Base-by-base conservation (phyloP, 495 filamentous ascomycete genomes). In the Staphylotrichum tortipilum region DNA sequence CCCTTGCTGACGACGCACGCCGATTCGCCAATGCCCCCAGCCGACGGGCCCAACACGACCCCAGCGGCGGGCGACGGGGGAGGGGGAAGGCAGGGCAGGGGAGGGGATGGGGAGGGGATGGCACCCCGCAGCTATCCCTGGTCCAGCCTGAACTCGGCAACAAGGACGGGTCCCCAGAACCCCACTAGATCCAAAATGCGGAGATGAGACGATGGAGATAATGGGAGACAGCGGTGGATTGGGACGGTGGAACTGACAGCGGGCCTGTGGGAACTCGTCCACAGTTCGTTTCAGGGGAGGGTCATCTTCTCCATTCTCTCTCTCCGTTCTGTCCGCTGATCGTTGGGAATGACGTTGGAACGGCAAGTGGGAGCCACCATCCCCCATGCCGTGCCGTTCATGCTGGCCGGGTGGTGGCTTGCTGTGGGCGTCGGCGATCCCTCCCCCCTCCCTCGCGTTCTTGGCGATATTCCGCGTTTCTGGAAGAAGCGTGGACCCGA, bases 1-100 rank as follows among this genome's bases (percentile, higher is more conserved):
- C 14, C 22, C 22, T 15, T 15, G 21, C 11, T 34, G 28, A 33
- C 17, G 18, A 17, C 28, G 40, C 29, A 36, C 34, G 30, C 48
- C 33, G 43, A 56, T 56, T 56, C 48, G 53, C 23, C 53, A 56
- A 56, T 56, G 47, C 9, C 41, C 28, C 17, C n/a, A n/a, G n/a
- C n/a, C n/a, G n/a, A n/a, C n/a, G n/a, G n/a, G n/a, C n/a, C n/a
- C n/a, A n/a, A n/a, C n/a, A n/a, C n/a, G n/a, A n/a, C n/a, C n/a
- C n/a, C n/a, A n/a, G n/a, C n/a, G n/a, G n/a, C n/a, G n/a, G n/a
- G n/a, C n/a, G n/a, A n/a, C n/a, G n/a, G n/a, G n/a, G n/a, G n/a
- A n/a, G n/a, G n/a, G n/a, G n/a, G n/a, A n/a, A n/a, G n/a, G n/a
- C n/a, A n/a, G n/a, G n/a, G n/a, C n/a, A n/a, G n/a, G n/a, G n/a